phyloP scores from a whole-genome alignment of 352 stramenopile species.

The Globisporangium paroecandrum region DNA sequence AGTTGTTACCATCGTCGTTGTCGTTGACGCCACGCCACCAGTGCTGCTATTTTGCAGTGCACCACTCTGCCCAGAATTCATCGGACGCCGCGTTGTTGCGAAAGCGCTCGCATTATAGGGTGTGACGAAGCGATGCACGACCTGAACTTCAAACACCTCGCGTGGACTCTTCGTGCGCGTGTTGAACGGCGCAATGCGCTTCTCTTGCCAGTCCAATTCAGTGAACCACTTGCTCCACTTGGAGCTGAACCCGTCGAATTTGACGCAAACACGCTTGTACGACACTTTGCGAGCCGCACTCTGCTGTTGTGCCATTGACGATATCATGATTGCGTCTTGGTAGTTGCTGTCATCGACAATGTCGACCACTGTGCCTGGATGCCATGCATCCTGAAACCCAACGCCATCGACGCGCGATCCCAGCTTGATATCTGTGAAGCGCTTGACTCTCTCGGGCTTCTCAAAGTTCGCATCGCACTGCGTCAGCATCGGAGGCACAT shows the following conservation, averaged over 20 bases:
- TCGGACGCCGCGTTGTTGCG: neutral
- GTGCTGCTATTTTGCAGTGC: neutral
- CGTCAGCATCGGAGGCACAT: conserved; percentile 27
- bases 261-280: conserved; percentile 40
- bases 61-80: neutral
- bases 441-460: conserved; percentile 11
- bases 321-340: neutral
- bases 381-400: conserved; percentile 56
- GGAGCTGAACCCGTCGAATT: conserved; percentile 67
- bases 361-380: conserved; percentile 56
- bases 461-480: conserved; percentile 15
- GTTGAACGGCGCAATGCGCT: conserved; percentile 44
- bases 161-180: conserved; percentile 35
- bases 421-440: conserved; percentile 47
- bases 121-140: conserved; percentile 53
- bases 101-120: conserved; percentile 7
- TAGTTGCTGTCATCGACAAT: conserved; percentile 20
- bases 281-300: neutral
- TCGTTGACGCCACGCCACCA: neutral
- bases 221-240: conserved; percentile 80
- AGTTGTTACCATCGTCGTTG: neutral
- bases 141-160: conserved; percentile 78
- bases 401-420: conserved; percentile 58
- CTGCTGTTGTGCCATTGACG: neutral
- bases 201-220: conserved; percentile 46